Conservation (phyloP, 768 basidiomycete species). For the Rhizopogon rudus region DNA sequence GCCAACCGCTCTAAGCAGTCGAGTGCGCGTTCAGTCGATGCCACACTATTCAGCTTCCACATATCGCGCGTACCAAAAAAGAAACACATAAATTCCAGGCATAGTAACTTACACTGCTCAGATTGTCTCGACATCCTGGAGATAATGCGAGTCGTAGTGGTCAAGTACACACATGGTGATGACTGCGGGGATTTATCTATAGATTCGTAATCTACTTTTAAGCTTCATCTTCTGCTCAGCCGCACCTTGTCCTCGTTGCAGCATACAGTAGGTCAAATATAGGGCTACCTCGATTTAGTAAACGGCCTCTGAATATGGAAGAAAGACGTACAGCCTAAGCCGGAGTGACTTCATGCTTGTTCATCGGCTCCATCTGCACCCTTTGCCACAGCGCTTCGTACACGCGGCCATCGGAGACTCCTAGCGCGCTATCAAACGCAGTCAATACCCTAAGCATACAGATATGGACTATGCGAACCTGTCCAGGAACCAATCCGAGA, state of each 20-base stretch:
- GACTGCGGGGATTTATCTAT: not conserved
- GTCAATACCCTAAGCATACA: not conserved
- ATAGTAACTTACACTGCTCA: not conserved
- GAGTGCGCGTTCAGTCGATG: too few species aligned
- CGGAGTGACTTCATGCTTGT: conserved; percentile 42
- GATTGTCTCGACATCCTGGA: too few species aligned
- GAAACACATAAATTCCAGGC: not conserved
- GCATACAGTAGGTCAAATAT: conserved; percentile 51
- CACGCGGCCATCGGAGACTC: conserved; percentile 57
- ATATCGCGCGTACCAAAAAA: too few species aligned
- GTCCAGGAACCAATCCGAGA: conserved; percentile 71
- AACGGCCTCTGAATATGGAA: not conserved
- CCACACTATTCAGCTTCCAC: too few species aligned
- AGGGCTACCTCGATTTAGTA: conserved; percentile 23
- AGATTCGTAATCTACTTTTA: not conserved
- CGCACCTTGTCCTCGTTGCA: conserved; percentile 41
- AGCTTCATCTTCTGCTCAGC: conserved; percentile 10
- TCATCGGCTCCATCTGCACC: conserved; percentile 57
- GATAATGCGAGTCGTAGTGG: too few species aligned
- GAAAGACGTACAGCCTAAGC: conserved; percentile 47
- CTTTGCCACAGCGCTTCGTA: conserved; percentile 65
- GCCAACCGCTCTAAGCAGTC: too few species aligned
- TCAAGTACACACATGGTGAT: not conserved
- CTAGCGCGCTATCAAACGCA: conserved; percentile 43
- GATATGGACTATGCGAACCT: conserved; percentile 47